Evolutionary conservation across 257 asterid species (phyloP), one percentile per base, ranked within the genome.

Genomic region (Lithospermum erythrorhizon): DNA sequence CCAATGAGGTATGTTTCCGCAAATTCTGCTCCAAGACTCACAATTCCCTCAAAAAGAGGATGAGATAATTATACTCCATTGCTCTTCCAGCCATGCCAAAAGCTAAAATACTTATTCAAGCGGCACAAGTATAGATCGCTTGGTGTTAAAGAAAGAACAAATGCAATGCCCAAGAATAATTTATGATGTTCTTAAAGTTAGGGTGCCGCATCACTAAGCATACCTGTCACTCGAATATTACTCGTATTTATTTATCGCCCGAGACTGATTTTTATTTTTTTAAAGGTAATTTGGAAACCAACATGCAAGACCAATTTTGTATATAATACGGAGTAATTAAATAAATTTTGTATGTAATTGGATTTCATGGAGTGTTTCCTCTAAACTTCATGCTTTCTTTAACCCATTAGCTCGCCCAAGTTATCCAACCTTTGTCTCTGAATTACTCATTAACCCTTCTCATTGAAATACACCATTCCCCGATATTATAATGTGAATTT

Each of bases 81-180:
- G 30, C 6, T 56, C 17, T 6, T 6, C 2, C 59, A 24, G 45
- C 37, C 21, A 53, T 49, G 71, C 62, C 68, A 70, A 72, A 69
- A 76, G 65, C 24, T 61, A 72, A 65, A 63, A 53, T 32, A 56
- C 25, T 55, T 15, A 47, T 62, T 57, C 49, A 37, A 53, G 58
- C 21, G 18, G 53, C 65, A 37, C 24, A 63, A 55, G 37, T 48
- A 52, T 57, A 30, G 63, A 45, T 59, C 67, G 41, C 37, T 57
- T 74, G 53, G 72, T 69, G 66, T 60, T 69, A 71, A 64, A 23
- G 47, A 61, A 64, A 52, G 69, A 64, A 60, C 61, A 56, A 23
- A 7, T n/a, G 45, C 45, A 68, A 64, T 70, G 73, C 73, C 76
- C 81, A 57, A 76, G 61, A 64, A 4, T 41, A 58, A 9, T 29